Evolutionary conservation across 441 rosid species (phyloP).

Genomic region (Manihot esculenta): DNA sequence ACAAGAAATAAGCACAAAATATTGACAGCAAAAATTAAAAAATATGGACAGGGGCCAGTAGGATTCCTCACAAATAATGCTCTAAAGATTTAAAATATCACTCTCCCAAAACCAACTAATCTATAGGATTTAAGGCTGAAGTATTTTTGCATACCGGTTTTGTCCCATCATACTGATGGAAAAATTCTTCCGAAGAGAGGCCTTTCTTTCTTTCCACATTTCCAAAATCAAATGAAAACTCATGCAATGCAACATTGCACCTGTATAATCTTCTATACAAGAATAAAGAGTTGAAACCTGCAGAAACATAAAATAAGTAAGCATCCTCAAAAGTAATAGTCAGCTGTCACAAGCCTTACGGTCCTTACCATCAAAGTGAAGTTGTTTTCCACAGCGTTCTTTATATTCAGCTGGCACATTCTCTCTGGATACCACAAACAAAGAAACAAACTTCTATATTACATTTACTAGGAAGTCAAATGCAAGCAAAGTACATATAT

Average conservation of each 20-base stretch:
- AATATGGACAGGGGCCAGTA: background rate
- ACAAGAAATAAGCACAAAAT: background rate
- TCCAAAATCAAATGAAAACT: constrained; percentile 65
- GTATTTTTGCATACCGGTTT: constrained; percentile 61
- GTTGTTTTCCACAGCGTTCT: constrained; percentile 37
- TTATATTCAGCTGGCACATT: constrained; percentile 45
- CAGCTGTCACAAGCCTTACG: too few species aligned
- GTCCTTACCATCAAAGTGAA: constrained; percentile 66
- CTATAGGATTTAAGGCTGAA: background rate
- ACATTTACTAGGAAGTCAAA: background rate
- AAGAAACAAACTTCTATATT: background rate
- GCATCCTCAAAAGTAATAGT: background rate
- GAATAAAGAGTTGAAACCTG: constrained; percentile 81
- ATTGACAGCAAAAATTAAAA: background rate
- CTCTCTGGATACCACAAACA: constrained; percentile 48
- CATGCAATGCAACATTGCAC: constrained; percentile 65
- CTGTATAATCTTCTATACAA: constrained; percentile 85
- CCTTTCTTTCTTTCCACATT: constrained; percentile 67
- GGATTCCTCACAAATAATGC: background rate
- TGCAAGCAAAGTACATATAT: too few species aligned
- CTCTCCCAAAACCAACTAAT: background rate
- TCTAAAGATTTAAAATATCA: too few species aligned
- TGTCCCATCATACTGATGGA: constrained; percentile 50
- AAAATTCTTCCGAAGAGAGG: constrained; percentile 61
- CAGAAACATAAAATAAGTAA: constrained; percentile 20